A percentile compares a stretch with the other conserved stretches of the same genome.
These are phyloP conservation scores for Mucor lusitanicus DNA, from an alignment of 371 early-diverging fungal species.

Conservation along the genomic window DNA sequence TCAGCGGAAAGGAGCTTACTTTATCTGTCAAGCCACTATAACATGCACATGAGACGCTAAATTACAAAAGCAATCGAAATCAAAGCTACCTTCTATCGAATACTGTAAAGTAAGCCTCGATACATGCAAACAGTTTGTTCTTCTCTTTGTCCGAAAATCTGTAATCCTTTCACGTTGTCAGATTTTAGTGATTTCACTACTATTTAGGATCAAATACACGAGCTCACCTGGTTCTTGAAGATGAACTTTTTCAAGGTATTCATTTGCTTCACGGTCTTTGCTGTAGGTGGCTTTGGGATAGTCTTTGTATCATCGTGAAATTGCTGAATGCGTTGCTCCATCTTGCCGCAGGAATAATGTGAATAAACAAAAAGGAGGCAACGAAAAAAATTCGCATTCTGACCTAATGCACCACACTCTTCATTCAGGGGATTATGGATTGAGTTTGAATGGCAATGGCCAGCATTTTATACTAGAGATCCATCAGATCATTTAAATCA, in stretches of 20 bases:
- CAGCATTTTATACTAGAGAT: not conserved
- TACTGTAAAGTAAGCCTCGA: slow-evolving; percentile 40
- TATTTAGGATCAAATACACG: not conserved
- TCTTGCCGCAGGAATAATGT: not conserved
- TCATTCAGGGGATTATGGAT: not conserved
- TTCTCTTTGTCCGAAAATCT: slow-evolving; percentile 45
- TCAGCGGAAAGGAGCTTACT: slow-evolving; percentile 30
- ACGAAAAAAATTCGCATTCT: not conserved
- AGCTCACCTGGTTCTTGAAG: slow-evolving; percentile 33
- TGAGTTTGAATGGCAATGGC: not conserved
- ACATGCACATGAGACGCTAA: not conserved
- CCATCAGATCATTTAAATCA: not conserved
- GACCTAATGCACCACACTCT: not conserved
- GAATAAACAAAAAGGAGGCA: not conserved
- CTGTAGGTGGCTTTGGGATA: slow-evolving; percentile 37
- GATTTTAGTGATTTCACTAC: not conserved
- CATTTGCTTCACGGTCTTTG: slow-evolving; percentile 37
- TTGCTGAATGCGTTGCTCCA: slow-evolving; percentile 42
- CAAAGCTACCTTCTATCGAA: slow-evolving; percentile 32
- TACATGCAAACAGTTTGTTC: slow-evolving; percentile 42
- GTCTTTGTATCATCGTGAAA: slow-evolving; percentile 41
- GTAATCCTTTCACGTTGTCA: slow-evolving; percentile 22
- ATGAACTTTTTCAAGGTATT: slow-evolving; percentile 34
- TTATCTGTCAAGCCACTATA: slow-evolving; percentile 12
- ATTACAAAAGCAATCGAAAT: not conserved